Evolutionary conservation across 768 basidiomycete genomes (phyloP), one percentile per base, ranked within the genome.

Genomic region (Naganishia kalamii): DNA sequence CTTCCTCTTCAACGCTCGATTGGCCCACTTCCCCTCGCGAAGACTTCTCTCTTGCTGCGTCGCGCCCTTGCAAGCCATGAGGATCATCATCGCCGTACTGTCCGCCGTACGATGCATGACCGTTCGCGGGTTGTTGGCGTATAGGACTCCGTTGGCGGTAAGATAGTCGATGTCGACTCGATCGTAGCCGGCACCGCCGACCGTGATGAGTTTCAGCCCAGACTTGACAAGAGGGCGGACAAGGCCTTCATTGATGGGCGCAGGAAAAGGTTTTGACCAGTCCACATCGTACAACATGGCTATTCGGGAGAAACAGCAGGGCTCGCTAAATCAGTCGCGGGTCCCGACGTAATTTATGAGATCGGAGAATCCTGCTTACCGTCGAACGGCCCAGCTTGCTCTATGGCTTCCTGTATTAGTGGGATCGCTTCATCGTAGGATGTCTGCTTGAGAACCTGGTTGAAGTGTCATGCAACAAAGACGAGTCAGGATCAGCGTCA

Each of bases 41-140:
- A 80, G 13, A 79, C 79, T 75, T 91, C 89, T 3, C 83, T 83
- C 50, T 82, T 75, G 11, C 88, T 83, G 75, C 84, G 92, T 68
- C 88, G 86, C 46, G 89, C 86, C 48, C 89, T 75, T 40, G 87
- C 89, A 87, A 70, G 93, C 83, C 68, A 93, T 77, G 54, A 94
- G 85, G 75, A 88, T 92, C 33, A 92, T 79, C 0, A 88, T 90
- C 0, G 89, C 90, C 0, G 90, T 92, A 15, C 54, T 57, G 23
- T 57, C 54, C 0, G 92, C 92, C 1, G 91, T 92, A 11, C 87
- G 90, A 68, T 92, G 89, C 77, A 93, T 86, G 52, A 94, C 92
- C 3, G 90, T 89, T 15, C 87, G 86, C 0, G 92, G 91, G 0
- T 91, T 93, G 74, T 93, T 92, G 10, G 92, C 91, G 23, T 93